Conservation (phyloP, 306 rosid genomes). For the Ceratonia siliqua region DNA sequence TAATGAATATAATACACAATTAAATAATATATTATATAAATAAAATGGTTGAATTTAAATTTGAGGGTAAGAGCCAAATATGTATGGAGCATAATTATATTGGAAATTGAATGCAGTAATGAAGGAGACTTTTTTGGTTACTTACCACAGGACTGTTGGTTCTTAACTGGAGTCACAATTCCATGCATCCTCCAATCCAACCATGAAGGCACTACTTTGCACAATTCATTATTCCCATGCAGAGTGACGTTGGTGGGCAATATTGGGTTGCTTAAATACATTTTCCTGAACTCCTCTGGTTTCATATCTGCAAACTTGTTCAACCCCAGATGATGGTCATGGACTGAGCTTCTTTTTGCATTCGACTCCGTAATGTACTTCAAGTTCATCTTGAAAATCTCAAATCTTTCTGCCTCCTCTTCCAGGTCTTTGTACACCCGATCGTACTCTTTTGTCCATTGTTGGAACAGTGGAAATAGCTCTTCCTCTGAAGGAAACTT, state of each 20-base stretch:
- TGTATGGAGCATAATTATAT: too few relatives aligned
- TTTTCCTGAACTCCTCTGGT: conserved; percentile 40
- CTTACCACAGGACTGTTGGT: conserved; percentile 51
- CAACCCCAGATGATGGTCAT: conserved; percentile 38
- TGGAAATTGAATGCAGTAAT: too few relatives aligned
- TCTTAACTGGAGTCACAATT: conserved; percentile 49
- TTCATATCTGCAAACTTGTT: conserved; percentile 62
- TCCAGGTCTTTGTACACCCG: conserved; percentile 39
- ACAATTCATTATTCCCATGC: conserved; percentile 16
- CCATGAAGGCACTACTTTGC: conserved; percentile 42
- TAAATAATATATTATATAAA: too few relatives aligned
- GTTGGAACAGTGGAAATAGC: conserved; percentile 45
- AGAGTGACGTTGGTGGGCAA: not conserved
- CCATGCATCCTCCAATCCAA: conserved; percentile 63
- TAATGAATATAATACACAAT: too few relatives aligned
- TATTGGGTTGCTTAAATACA: not conserved
- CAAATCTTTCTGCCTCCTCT: conserved; percentile 50
- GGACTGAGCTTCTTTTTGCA: conserved; percentile 31
- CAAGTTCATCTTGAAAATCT: conserved; percentile 52
- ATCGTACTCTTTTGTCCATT: conserved; percentile 51
- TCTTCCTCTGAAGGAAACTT: conserved; percentile 42
- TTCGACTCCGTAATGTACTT: conserved; percentile 42
- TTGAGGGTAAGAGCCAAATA: too few relatives aligned
- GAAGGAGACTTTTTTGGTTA: too few relatives aligned
- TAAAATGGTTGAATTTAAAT: too few relatives aligned